Base-by-base conservation (phyloP, 2,329 filamentous ascomycete species). In the Colletotrichum eleusines region DNA sequence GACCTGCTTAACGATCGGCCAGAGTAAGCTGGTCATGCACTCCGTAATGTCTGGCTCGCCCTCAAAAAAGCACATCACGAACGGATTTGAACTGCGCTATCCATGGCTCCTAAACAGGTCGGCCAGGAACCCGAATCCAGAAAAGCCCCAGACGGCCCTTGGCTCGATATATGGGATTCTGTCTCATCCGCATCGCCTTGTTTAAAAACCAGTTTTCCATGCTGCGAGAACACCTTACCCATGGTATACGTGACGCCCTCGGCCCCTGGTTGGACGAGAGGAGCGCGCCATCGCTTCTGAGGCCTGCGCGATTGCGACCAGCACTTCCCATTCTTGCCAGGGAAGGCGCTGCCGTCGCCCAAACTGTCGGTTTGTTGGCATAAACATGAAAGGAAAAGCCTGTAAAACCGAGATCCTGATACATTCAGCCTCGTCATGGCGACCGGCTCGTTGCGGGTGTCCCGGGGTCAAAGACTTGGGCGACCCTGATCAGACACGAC, bases 1-100 rank as follows among this genome's bases (percentile, higher is more conserved):
- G 63, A 72, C 59, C 58, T 73, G 68, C 54, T 72, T 69, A 63
- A 69, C 20, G 63, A 73, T 73, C 71, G 69, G 46, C 63, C 28
- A 51, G 8, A 60, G 62, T 9, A 26, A 42, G 38, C 14, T 67
- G 71, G 71, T 72, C 71, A 72, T 71, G 67, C 67, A 63, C 54
- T 58, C 55, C 31, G 14, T 31, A n/a, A 38, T 61, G 54, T 65
- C 60, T 66, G 38, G 69, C 31, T 38, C 48, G 28, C 60, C 61
- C 54, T 70, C 46, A 44, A 60, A 23, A 48, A 50, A 61, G 23
- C 23, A 61, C 48, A 72, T 72, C 69, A 70, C 69, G 59, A 61
- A 72, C 54, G 12, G n/a, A 38, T 20, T 38, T 28, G 42, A 53
- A 57, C 63, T 46, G 53, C 53, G 51, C 66, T 54, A 20, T 44